Percentiles rank a stretch among this genome's conserved stretches.
Conservation (phyloP, 495 filamentous ascomycete genomes). For the Podospora conica region DNA sequence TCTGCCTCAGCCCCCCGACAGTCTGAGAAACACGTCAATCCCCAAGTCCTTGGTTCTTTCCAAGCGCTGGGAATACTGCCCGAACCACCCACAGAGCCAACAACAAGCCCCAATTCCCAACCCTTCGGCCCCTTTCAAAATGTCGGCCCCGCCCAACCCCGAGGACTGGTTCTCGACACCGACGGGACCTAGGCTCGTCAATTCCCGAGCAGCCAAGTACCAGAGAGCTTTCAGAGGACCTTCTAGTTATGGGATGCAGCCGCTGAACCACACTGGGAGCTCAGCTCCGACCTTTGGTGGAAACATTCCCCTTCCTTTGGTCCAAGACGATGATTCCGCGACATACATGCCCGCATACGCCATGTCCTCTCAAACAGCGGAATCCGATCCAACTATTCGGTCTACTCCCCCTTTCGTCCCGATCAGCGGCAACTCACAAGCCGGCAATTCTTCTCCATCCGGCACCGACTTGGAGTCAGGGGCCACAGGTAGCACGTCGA, state of each 20-base stretch:
- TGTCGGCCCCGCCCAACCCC: not conserved
- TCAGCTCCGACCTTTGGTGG: not conserved
- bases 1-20: not conserved
- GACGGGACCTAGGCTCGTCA: not conserved
- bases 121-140: not conserved
- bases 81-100: not conserved
- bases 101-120: not conserved
- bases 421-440: too few species aligned
- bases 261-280: not conserved
- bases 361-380: too few species aligned
- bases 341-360: not conserved
- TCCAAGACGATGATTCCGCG: not conserved
- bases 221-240: not conserved
- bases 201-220: not conserved
- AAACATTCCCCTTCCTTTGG: not conserved
- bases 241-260: not conserved
- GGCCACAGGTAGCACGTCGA: not conserved
- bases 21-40: not conserved
- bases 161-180: not conserved
- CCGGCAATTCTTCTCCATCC: not conserved
- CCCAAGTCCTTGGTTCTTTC: not conserved
- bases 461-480: not conserved
- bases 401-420: too few species aligned
- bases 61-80: not conserved
- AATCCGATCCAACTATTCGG: too few species aligned